Evolutionary conservation across 2,329 filamentous ascomycete species (phyloP).

Genomic region (Bipolaris gigantea): DNA sequence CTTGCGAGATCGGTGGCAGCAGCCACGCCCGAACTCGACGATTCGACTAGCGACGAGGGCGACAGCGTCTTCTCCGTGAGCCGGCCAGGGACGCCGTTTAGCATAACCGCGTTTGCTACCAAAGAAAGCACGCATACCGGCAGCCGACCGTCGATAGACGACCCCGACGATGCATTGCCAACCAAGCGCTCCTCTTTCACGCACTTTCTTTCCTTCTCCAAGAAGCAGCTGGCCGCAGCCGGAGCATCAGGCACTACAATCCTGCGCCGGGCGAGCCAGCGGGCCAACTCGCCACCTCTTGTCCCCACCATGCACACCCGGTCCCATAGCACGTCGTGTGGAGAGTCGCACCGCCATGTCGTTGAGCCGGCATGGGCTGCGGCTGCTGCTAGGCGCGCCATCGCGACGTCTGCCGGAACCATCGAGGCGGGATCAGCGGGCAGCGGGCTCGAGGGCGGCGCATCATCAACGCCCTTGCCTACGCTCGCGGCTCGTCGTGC

Average conservation of each 20-base stretch:
- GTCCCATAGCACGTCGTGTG: constrained; percentile 40
- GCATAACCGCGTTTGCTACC: constrained; percentile 34
- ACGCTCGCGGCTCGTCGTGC: constrained; percentile 25
- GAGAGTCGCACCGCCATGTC: constrained; percentile 46
- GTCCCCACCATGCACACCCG: constrained; percentile 43
- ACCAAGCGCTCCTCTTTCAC: constrained; percentile 54
- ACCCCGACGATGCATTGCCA: constrained; percentile 32
- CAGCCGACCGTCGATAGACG: constrained; percentile 21
- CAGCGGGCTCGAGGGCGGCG: constrained; percentile 13
- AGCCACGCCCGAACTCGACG: constrained; percentile 40
- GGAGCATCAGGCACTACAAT: constrained; percentile 28
- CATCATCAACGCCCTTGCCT: constrained; percentile 31
- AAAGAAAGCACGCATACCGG: constrained; percentile 21
- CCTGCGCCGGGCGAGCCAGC: constrained; percentile 36
- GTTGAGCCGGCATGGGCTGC: constrained; percentile 30
- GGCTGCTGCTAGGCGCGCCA: constrained; percentile 30
- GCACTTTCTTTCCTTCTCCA: constrained; percentile 48
- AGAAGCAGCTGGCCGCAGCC: constrained; percentile 40
- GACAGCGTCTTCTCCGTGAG: constrained; percentile 46
- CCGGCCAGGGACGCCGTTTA: constrained; percentile 44
- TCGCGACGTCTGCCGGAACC: constrained; percentile 32
- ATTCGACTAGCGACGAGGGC: constrained; percentile 42
- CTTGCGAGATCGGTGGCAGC: constrained; percentile 48
- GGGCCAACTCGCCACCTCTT: constrained; percentile 40
- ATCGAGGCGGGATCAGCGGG: constrained; percentile 13